Evolutionary conservation across 2,329 filamentous ascomycete species (phyloP).

Genomic region (Arachnopeziza araneosa): DNA sequence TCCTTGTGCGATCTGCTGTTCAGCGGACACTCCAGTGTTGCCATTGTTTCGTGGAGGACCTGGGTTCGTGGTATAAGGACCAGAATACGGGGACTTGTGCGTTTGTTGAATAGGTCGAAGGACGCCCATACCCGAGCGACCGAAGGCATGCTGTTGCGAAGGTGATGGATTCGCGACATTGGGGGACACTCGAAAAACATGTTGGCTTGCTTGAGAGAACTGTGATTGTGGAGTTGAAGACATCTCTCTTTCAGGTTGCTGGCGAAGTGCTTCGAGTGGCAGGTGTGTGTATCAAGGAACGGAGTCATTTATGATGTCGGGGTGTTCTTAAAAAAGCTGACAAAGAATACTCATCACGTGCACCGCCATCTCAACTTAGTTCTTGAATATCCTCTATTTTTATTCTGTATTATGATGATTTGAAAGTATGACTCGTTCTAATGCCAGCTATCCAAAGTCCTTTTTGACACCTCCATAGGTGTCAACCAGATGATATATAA

Average conservation of each 20-base stretch:
- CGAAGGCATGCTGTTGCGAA: conserved; percentile 21
- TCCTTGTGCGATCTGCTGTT: conserved; percentile 31
- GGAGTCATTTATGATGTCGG: neutral
- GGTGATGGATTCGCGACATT: conserved; percentile 23
- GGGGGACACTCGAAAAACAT: conserved; percentile 24
- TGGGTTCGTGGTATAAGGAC: conserved; percentile 25
- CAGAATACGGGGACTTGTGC: conserved; percentile 27
- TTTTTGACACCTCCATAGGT: neutral
- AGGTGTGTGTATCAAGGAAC: conserved; percentile 17
- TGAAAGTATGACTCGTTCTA: no score
- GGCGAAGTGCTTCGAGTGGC: conserved; percentile 1
- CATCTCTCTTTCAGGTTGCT: conserved; percentile 15
- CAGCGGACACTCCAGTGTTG: conserved; percentile 24
- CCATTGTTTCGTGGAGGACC: conserved; percentile 22
- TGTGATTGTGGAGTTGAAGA: conserved; percentile 24
- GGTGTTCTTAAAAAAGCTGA: conserved; percentile 3
- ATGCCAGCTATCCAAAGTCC: no score
- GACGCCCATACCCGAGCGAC: conserved; percentile 21
- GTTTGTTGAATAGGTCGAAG: conserved; percentile 22
- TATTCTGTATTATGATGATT: no score
- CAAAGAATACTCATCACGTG: neutral
- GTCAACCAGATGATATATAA: neutral
- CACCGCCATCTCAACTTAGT: no score
- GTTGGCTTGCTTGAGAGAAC: conserved; percentile 14
- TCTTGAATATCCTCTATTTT: no score